Conservation (phyloP, 805 yeast species). For the Pichia ethanolica region DNA sequence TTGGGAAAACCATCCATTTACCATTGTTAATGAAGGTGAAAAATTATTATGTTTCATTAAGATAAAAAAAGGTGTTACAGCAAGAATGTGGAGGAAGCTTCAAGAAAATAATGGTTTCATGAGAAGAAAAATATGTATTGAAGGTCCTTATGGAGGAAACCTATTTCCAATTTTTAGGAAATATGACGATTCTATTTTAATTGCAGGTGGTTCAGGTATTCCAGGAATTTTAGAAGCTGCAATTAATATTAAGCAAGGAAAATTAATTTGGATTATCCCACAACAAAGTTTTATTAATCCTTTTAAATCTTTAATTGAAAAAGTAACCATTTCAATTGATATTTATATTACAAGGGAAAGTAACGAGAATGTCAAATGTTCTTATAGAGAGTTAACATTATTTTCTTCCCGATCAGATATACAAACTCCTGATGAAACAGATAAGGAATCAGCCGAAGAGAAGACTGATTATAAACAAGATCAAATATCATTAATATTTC, state of each 20-base stretch:
- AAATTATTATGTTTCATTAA: conserved; percentile 35
- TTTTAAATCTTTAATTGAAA: conserved; percentile 29
- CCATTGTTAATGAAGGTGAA: conserved; percentile 36
- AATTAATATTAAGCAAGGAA: conserved; percentile 24
- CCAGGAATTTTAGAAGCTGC: conserved; percentile 46
- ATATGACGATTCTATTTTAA: conserved; percentile 43
- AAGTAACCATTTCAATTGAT: conserved; percentile 22
- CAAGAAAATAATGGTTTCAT: conserved; percentile 4
- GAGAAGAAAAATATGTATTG: conserved; percentile 32
- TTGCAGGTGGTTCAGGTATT: conserved; percentile 70
- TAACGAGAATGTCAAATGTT: not conserved
- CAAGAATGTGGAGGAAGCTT: conserved; percentile 29
- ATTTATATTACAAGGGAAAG: conserved; percentile 33
- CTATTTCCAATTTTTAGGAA: conserved; percentile 37
- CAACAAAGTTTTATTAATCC: conserved; percentile 38
- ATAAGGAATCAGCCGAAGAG: too few species aligned
- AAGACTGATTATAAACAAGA: too few species aligned
- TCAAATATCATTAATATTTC: too few species aligned
- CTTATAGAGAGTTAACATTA: not conserved
- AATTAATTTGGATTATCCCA: conserved; percentile 56
- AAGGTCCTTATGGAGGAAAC: conserved; percentile 61
- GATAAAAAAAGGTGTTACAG: conserved; percentile 48
- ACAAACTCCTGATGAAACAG: too few species aligned
- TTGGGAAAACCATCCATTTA: conserved; percentile 74
- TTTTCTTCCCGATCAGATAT: too few species aligned